phyloP scores from a whole-genome alignment of 2,329 filamentous ascomycete genomes.

The Raffaelea albimanens region DNA sequence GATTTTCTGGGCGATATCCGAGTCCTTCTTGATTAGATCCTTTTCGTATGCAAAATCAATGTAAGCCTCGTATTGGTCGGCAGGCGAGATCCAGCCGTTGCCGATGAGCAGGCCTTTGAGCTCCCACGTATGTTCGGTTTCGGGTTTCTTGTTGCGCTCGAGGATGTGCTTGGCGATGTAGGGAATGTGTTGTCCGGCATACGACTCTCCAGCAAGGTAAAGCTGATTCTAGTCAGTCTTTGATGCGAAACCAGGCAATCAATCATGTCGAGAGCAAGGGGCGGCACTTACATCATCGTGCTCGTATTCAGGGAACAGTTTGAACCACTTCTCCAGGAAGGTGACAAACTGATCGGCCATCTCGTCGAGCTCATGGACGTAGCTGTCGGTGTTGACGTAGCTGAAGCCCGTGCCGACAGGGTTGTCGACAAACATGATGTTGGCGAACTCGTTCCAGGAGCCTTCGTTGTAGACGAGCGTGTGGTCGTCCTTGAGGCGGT shows the following conservation, averaged over 20 bases:
- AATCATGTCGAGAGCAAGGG: neutral
- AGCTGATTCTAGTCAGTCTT: slow-evolving; percentile 46
- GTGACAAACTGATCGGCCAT: slow-evolving; percentile 84
- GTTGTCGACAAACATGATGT: slow-evolving; percentile 93
- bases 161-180: slow-evolving; percentile 91
- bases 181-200: slow-evolving; percentile 92
- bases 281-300: slow-evolving; percentile 72
- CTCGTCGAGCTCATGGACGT: slow-evolving; percentile 71
- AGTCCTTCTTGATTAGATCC: slow-evolving; percentile 60
- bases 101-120: slow-evolving; percentile 83
- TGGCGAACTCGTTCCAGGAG: slow-evolving; percentile 98
- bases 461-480: slow-evolving; percentile 74
- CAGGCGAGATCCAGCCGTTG: slow-evolving; percentile 92
- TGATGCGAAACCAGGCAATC: too few species aligned
- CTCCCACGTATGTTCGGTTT: slow-evolving; percentile 54
- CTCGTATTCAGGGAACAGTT: slow-evolving; percentile 82
- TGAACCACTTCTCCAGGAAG: slow-evolving; percentile 89
- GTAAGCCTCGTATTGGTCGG: slow-evolving; percentile 84
- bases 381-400: slow-evolving; percentile 85
- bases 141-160: slow-evolving; percentile 65
- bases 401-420: slow-evolving; percentile 95
- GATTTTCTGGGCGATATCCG: slow-evolving; percentile 52
- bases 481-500: slow-evolving; percentile 68
- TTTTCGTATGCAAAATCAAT: slow-evolving; percentile 71
- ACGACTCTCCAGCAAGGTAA: slow-evolving; percentile 93